Base-by-base conservation (phyloP, 208 protist species). In the Wallacemonas sp. region DNA sequence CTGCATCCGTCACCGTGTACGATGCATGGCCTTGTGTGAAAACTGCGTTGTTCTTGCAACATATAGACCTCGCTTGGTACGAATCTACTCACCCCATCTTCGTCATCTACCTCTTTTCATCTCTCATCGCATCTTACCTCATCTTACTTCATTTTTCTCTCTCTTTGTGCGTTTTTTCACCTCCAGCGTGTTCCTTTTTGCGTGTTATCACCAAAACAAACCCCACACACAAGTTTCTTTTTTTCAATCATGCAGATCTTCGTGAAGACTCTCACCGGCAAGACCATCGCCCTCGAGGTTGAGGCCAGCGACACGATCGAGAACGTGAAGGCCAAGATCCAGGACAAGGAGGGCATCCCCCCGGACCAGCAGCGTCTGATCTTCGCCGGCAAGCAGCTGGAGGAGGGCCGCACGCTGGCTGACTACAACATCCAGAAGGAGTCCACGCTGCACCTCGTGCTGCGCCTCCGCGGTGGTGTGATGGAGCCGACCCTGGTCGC, bases 381-480 rank as follows among this genome's bases (percentile, higher is more conserved):
- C 80, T 97, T 97, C 70, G 94, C 94, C 33, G 95, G 96, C 68
- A 99, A 99, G 93, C 98, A 99, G 89, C 88, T 99, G 58, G 98
- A 99, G 87, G 97, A 99, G 75, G 97, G 94, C 81, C 92, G 98
- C 67, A 99, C 97, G 55, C 90, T 99, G 14, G 81, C 90, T 43
- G 98, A 99, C 90, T 99, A 99, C 97, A 98, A 99, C 92, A 99
- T 99, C 85, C 97, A 99, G 90, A 99, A 99, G 92, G 98, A 99
- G 87, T 99, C 97, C 27, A 99, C 98, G 58, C 95, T 99, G 38
- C 98, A 99, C 85, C 88, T 99, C 11, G 98, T 99, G 55, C 89
- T 99, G 87, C 99, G 65, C 88, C 85, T 96, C 46, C 82, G 92
- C 74, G 92, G 88, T 72, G 89, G 89, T 62, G 80, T 94, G 61